phyloP scores from a whole-genome alignment of 1,284 basidiomycete genomes.

The Exobasidium rhododendri region DNA sequence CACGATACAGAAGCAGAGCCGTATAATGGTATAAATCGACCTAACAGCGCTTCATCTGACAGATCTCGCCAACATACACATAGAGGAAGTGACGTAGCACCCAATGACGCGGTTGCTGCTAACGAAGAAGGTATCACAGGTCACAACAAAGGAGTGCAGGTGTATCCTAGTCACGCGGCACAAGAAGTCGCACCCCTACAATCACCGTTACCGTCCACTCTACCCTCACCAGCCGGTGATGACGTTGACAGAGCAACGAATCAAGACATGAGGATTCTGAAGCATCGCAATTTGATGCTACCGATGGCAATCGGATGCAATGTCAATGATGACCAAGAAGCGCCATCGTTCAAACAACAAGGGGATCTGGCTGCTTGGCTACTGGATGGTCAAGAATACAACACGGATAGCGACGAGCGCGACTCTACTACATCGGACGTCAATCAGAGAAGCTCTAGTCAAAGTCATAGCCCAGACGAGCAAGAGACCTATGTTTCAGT shows the following conservation, averaged over 20 bases:
- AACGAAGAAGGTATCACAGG: not conserved
- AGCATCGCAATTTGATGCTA: constrained; percentile 11
- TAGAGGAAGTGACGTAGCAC: not conserved
- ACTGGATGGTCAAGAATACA: constrained; percentile 29
- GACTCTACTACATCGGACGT: too few species aligned
- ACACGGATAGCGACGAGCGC: too few species aligned
- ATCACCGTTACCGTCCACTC: not conserved
- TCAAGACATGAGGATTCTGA: not conserved
- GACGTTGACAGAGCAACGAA: not conserved
- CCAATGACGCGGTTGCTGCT: not conserved
- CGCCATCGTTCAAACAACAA: constrained; percentile 15
- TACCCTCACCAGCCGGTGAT: not conserved
- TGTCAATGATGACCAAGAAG: constrained; percentile 11
- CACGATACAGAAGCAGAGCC: not conserved
- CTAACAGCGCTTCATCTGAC: not conserved
- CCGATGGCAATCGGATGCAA: constrained; percentile 20
- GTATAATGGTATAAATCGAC: not conserved
- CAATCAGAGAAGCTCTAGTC: too few species aligned
- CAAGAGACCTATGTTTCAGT: too few species aligned
- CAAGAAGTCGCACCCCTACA: not conserved
- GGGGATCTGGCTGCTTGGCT: constrained; percentile 39
- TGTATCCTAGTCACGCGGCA: not conserved
- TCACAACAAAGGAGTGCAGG: not conserved
- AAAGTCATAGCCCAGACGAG: too few species aligned
- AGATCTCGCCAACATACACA: constrained; percentile 8